Base-by-base conservation (phyloP, 1,284 basidiomycete genomes). In the Malassezia sympodialis region DNA sequence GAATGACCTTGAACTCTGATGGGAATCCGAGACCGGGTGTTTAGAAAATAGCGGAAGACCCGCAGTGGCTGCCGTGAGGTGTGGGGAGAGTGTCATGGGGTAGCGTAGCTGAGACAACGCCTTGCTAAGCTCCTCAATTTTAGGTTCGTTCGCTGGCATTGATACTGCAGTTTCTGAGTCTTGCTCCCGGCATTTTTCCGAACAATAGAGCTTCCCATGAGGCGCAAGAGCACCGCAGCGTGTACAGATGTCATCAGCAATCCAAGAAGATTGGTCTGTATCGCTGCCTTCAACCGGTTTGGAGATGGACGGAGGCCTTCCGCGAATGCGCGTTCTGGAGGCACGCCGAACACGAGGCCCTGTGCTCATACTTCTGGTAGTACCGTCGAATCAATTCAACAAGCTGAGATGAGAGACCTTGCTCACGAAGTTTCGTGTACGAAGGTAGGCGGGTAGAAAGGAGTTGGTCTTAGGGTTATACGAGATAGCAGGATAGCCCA, bases 221-320 rank as follows among this genome's bases (percentile, higher is more conserved):
- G 49, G 55, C 10, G 55, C 50, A 17, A 46, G 42, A 7, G 49
- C 55, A 17, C 55, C 55, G 24, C 55, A 57, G 12, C 34, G 49
- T 12, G 49, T 48, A 34, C 55, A 57, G 17, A 57, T 51, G 30
- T 57, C 55, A 30, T 57, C 55, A 4, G 55, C 55, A 43, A 57
- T 57, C 55, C 55, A 57, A 4, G 55, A 52, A 19, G 49, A 51
- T 10, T 51, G 49, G 8, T 56, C 49, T 12, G 51, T 49, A 12
- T 43, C 37, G 19, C 7, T 21, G 37, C 37, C 37, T 19, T 39
- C 37, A 5, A 15, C 37, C 10, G 19, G 19, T 19, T 39, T 39
- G 19, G 37, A 39, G 37, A 17, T 21, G 15, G 37, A 21, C 12
- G 19, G 15, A 8, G n/a, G 37, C 19, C 37, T 39, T 21, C 37